Conservation (phyloP, 768 basidiomycete genomes). For the Suillus clintonianus region DNA sequence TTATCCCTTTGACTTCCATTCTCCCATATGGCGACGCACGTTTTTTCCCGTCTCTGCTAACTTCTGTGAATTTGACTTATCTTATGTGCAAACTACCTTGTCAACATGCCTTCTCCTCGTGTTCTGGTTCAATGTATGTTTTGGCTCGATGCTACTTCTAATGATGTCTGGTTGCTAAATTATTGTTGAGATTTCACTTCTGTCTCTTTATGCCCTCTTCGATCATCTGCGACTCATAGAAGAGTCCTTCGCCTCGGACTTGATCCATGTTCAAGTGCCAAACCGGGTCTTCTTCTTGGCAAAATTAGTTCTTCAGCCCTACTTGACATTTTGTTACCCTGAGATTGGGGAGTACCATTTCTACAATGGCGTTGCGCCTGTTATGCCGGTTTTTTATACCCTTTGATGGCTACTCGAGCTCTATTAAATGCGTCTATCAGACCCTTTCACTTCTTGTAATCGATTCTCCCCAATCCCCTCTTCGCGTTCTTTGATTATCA, state of each 20-base stretch:
- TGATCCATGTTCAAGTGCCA: constrained; percentile 7
- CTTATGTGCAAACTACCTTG: neutral
- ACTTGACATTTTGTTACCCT: neutral
- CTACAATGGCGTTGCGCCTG: neutral
- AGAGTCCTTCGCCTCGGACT: constrained; percentile 5
- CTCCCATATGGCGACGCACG: constrained; percentile 1
- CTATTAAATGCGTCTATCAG: constrained; percentile 10
- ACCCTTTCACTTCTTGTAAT: constrained; percentile 18
- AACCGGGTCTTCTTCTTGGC: constrained; percentile 5
- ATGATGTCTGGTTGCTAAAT: neutral
- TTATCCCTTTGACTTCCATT: constrained; percentile 4
- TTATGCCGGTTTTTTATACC: constrained; percentile 7
- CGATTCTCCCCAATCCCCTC: constrained; percentile 6
- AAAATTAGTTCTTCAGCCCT: neutral
- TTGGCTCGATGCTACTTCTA: neutral
- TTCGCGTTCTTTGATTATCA: constrained; percentile 12
- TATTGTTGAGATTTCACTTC: constrained; percentile 3
- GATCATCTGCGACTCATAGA: constrained; percentile 7
- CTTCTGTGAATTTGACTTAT: neutral
- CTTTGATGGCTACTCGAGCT: constrained; percentile 1
- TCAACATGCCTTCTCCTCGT: constrained; percentile 1
- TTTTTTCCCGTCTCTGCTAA: neutral
- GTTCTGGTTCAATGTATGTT: neutral
- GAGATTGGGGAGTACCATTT: neutral
- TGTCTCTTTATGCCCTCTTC: constrained; percentile 1